Evolutionary conservation across 2,329 filamentous ascomycete genomes (phyloP), one percentile per base, ranked within the genome.

Genomic region (Nothophaeocryptopus gaeumannii): DNA sequence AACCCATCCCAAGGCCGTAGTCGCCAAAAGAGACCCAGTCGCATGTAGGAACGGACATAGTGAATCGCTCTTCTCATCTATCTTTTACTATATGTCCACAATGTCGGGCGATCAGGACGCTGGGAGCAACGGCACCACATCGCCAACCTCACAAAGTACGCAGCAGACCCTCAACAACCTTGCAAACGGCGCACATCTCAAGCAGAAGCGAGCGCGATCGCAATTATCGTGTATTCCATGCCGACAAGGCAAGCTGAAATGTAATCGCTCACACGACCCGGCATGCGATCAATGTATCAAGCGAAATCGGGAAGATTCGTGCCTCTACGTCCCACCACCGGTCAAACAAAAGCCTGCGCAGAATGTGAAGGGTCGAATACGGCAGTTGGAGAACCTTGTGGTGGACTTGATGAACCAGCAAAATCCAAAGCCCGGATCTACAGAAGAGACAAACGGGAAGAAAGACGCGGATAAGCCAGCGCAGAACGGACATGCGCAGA

Each of bases 241-340:
- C 47, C 60, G 69, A 7, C 54, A 58, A 29, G 65, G 67, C 8
- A 71, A 71, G 58, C 56, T 71, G 7, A 67, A 66, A 41, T 70
- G 67, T 47, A 65, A 68, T 51, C 57, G 67, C 14, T 46, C 56
- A 1, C 62, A 62, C 30, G 56, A 63, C n/a, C 67, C 67, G 10
- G 58, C 59, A 9, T 70, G 69, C 56, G 66, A 69, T 36, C 67
- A 69, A 42, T 71, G 68, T 58, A 57, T 64, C 41, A 71, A 71
- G 55, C 51, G 68, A 16, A 60, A 54, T 20, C 57, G 64, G 34
- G 61, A 65, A 30, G 48, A 55, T 11, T 44, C 58, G 29, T 70
- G 66, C 41, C 53, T 60, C n/a, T 71, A 62, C 52, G 39, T 64
- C 2, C 63, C 66, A 15, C 66, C 67, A 11, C 59, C 65, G 1